Percentiles rank a stretch among this genome's conserved stretches.
Evolutionary conservation across 441 rosid species (phyloP).

Genomic region (Croton setiger): DNA sequence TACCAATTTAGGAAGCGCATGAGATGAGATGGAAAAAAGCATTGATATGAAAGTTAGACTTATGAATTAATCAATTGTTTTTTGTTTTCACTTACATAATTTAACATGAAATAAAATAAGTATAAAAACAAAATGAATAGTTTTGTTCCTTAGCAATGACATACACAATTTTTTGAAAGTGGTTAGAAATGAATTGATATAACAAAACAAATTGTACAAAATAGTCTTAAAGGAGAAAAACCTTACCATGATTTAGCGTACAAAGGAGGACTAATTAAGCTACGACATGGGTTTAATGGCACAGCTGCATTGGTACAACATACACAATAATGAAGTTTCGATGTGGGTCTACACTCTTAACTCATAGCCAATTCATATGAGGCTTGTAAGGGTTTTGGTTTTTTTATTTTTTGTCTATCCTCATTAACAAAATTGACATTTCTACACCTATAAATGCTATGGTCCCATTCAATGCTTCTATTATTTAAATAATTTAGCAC

Average conservation of each 20-base stretch:
- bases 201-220: neutral
- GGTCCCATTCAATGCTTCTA: neutral
- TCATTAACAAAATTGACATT: neutral
- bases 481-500: neutral
- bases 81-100: too few relatives aligned
- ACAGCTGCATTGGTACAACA: neutral
- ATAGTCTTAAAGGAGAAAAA: neutral
- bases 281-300: slow-evolving; percentile 6
- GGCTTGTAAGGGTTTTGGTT: neutral
- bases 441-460: neutral
- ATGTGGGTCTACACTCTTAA: neutral
- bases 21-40: too few relatives aligned
- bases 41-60: too few relatives aligned
- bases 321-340: neutral
- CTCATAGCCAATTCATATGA: neutral
- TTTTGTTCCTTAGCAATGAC: neutral
- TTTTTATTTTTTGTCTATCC: slow-evolving; percentile 5
- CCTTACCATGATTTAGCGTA: neutral
- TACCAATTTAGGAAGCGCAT: too few relatives aligned
- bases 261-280: neutral
- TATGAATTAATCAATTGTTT: too few relatives aligned
- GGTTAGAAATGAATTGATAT: slow-evolving; percentile 13
- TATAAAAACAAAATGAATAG: neutral
- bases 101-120: too few relatives aligned
- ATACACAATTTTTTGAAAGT: neutral